Conservation (phyloP, 2,329 filamentous ascomycete species). For the Colletotrichum ledebouriae region DNA sequence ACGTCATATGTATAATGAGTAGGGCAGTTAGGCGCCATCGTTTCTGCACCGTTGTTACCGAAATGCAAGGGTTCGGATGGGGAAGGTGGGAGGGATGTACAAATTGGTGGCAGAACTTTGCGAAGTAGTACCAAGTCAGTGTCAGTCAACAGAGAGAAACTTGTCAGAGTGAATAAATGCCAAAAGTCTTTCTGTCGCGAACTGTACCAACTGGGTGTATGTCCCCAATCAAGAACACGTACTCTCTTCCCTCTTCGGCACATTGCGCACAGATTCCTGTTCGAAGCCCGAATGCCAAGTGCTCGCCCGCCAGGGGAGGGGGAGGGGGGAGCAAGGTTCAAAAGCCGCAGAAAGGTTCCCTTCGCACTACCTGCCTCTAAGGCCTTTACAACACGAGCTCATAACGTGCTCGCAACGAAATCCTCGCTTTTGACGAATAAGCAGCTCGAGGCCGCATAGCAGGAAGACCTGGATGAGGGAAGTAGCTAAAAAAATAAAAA, state of each 20-base stretch:
- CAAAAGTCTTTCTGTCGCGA: not conserved
- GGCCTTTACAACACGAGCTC: not conserved
- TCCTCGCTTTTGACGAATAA: slow-evolving; percentile 35
- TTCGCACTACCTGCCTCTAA: not conserved
- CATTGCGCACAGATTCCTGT: no score
- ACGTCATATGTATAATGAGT: slow-evolving; percentile 61
- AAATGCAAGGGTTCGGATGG: not conserved
- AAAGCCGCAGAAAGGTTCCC: no score
- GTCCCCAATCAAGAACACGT: no score
- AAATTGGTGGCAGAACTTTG: no score
- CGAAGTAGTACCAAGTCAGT: no score
- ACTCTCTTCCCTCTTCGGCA: no score
- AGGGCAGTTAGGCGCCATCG: not conserved
- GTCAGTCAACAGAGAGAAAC: no score
- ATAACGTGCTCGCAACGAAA: slow-evolving; percentile 1
- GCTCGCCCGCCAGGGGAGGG: no score
- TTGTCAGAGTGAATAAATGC: not conserved
- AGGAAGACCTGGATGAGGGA: slow-evolving; percentile 15
- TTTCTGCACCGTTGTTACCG: not conserved
- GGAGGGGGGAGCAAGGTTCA: no score
- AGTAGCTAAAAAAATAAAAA: slow-evolving; percentile 2
- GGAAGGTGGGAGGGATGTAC: no score
- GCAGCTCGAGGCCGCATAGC: slow-evolving; percentile 17
- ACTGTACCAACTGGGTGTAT: no score
- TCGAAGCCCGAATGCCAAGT: no score